These are phyloP conservation scores for Starmerella scarabaei DNA, from an alignment of 805 yeast species.

Conservation along the genomic window DNA sequence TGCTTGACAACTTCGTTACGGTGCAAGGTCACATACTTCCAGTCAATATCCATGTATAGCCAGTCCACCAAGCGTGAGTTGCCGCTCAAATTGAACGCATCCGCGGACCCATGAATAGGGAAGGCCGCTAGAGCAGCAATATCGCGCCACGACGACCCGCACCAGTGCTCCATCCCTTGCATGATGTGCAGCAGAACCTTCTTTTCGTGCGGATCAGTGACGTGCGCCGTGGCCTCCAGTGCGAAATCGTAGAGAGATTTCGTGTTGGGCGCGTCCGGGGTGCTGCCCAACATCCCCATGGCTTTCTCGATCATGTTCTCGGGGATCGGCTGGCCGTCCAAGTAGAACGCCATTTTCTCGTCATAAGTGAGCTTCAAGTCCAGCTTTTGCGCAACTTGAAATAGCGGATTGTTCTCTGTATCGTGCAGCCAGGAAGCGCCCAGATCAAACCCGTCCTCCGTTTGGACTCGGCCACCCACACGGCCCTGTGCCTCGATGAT, in stretches of 20 bases:
- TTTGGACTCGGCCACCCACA: slow-evolving; percentile 50
- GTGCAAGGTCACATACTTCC: slow-evolving; percentile 26
- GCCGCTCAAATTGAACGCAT: slow-evolving; percentile 39
- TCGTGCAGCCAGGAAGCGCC: slow-evolving; percentile 95
- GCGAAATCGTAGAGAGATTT: slow-evolving; percentile 3
- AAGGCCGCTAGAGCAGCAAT: slow-evolving; percentile 56
- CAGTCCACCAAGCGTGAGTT: slow-evolving; percentile 33
- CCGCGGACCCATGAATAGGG: slow-evolving; percentile 33
- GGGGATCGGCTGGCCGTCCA: background rate
- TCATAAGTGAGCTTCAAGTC: slow-evolving; percentile 4
- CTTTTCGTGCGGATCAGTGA: background rate
- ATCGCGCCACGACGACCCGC: slow-evolving; percentile 54
- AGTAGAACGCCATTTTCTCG: background rate
- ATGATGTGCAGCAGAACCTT: background rate
- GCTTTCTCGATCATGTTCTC: slow-evolving; percentile 2
- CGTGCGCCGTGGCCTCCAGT: background rate
- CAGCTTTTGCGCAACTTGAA: slow-evolving; percentile 35
- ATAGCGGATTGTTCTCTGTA: slow-evolving; percentile 51
- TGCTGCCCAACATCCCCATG: background rate
- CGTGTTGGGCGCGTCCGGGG: background rate
- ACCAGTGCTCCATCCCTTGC: slow-evolving; percentile 54
- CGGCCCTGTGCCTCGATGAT: slow-evolving; percentile 56
- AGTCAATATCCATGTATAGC: slow-evolving; percentile 31
- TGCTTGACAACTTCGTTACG: slow-evolving; percentile 32
- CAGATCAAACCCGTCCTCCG: slow-evolving; percentile 38